These are phyloP conservation scores for Diaporthe destruens DNA, from an alignment of 2,329 filamentous ascomycete species.

Conservation along the genomic window DNA sequence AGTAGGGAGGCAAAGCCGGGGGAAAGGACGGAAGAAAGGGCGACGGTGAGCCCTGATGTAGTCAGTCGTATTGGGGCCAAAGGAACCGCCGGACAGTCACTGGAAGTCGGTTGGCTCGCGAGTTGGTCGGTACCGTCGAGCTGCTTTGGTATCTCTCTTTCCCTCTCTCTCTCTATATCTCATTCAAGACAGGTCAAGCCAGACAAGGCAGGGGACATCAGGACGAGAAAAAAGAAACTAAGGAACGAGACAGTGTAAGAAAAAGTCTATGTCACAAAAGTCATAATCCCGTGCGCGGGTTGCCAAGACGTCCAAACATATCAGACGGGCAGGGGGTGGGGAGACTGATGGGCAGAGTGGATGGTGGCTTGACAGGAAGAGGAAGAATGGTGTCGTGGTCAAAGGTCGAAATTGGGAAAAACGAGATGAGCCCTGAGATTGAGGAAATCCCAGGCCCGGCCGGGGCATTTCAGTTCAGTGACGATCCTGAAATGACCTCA, in stretches of 20 bases:
- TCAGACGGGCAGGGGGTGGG: constrained; percentile 25
- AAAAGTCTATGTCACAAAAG: constrained; percentile 27
- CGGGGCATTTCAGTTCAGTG: constrained; percentile 15
- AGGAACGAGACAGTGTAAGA: not conserved
- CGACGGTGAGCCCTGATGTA: constrained; percentile 8
- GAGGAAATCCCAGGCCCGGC: constrained; percentile 7
- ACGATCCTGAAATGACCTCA: constrained; percentile 34
- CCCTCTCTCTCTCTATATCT: constrained; percentile 12
- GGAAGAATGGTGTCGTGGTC: constrained; percentile 8
- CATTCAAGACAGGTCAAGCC: constrained; percentile 1
- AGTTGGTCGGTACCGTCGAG: not conserved
- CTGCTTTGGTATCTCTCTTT: constrained; percentile 9
- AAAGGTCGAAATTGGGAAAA: constrained; percentile 23
- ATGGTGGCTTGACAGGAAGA: too few species aligned
- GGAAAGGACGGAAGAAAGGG: not conserved
- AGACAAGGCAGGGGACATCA: not conserved
- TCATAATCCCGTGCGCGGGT: constrained; percentile 14
- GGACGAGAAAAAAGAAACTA: not conserved
- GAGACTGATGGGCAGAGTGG: not conserved
- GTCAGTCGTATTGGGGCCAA: not conserved
- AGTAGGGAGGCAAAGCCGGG: not conserved
- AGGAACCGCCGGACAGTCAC: not conserved
- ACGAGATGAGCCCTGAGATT: constrained; percentile 36
- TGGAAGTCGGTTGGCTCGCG: not conserved
- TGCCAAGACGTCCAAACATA: constrained; percentile 28